Base-by-base conservation (phyloP, 129 eudicot species). In the Cynara cardunculus region DNA sequence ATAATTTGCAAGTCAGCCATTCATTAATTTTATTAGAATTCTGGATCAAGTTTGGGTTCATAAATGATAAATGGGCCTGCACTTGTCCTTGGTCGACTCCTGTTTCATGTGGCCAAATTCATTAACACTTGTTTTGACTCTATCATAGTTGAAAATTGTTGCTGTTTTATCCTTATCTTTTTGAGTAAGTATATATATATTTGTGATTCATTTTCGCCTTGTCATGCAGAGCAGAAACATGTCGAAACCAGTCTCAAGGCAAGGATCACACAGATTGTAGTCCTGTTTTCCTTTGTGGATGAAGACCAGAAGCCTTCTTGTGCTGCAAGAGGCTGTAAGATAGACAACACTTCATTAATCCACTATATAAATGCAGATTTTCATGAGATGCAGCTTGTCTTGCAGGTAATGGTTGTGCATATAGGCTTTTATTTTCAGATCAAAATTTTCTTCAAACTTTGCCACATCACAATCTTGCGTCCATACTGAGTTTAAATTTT, bases 241-340 rank as follows among this genome's bases (percentile, higher is more conserved):
- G 87, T 89, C 78, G 96, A 93, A 84, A 96, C 97, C 82, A 89
- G 90, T 80, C 85, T 96, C 18, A 91, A 86, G 87, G 93, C 92
- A 77, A 78, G 84, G 32, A 37, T 93, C 82, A 88, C 84, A 69
- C 90, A 86, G 16, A 71, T 91, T 82, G 84, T 87, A 35, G 73
- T 93, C 41, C 71, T 83, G 73, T 87, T 96, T 71, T 92, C 93
- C 32, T 88, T 95, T 74, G 82, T 82, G 88, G 97, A 95, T 85
- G 99, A 87, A 82, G 92, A 84, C 66, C 83, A 77, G 25, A 68
- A 87, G 82, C 59, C 83, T 74, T 53, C 61, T 25, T 44, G 46
- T 32, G 24, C 7, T 19, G 28, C 39, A 75, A 69, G 65, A 25
- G 66, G 7, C 71, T 80, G 49, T 41, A 78, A 79, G 30, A 76